Conservation (phyloP, 2,329 filamentous ascomycete species). For the Botrytis sinoallii region DNA sequence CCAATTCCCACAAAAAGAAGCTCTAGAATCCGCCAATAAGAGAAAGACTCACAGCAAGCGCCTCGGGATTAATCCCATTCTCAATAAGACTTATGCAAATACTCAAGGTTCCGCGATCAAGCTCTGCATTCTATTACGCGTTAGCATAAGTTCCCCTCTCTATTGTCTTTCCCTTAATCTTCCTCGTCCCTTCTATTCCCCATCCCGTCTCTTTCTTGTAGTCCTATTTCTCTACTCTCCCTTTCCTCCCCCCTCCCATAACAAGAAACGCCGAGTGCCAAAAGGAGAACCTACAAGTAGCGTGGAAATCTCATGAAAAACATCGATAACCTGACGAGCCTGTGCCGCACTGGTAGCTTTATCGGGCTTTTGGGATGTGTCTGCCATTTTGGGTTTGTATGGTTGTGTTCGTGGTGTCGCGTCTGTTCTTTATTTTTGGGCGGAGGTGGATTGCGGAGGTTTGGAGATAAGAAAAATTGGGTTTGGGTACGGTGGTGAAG, state of each 20-base stretch:
- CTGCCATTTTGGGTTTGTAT: slow-evolving; percentile 42
- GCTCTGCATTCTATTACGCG: slow-evolving; percentile 73
- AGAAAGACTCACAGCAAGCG: slow-evolving; percentile 69
- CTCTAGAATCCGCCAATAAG: background rate
- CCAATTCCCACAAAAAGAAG: background rate
- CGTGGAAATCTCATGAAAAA: slow-evolving; percentile 80
- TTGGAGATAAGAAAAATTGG: background rate
- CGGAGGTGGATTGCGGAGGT: slow-evolving; percentile 7
- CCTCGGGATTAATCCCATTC: slow-evolving; percentile 94
- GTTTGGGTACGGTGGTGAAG: background rate
- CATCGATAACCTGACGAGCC: slow-evolving; percentile 78
- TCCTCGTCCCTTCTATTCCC: too few relatives aligned
- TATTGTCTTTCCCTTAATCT: too few relatives aligned
- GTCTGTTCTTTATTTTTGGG: slow-evolving; percentile 3
- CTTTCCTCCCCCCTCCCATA: background rate
- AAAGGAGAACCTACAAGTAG: slow-evolving; percentile 65
- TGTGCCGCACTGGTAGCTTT: slow-evolving; percentile 60
- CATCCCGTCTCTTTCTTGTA: too few relatives aligned
- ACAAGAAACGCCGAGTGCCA: slow-evolving; percentile 3
- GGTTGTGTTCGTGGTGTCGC: background rate
- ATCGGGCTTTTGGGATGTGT: slow-evolving; percentile 7
- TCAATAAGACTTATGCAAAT: slow-evolving; percentile 97
- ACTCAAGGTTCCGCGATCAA: slow-evolving; percentile 86
- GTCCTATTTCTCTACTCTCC: background rate
- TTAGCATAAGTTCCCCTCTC: background rate